Percentiles rank a stretch among this genome's conserved stretches.
Evolutionary conservation across 345 rosid species (phyloP).

Genomic region (Schrenkiella parvula): DNA sequence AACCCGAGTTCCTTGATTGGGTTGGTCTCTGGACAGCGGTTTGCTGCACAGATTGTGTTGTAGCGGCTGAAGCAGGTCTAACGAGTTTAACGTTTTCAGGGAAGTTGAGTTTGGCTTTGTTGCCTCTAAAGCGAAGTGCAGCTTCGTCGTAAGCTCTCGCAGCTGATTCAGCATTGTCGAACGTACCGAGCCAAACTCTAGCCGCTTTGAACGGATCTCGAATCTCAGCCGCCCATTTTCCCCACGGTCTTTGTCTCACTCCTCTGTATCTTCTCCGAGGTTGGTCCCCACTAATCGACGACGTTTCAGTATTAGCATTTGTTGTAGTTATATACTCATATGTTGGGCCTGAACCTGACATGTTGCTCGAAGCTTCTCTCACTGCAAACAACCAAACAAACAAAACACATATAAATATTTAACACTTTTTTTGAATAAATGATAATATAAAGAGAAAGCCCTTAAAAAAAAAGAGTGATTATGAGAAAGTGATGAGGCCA

Average conservation of each 20-base stretch:
- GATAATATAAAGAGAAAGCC: not conserved
- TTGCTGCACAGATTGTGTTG: constrained; percentile 15
- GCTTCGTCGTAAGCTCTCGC: constrained; percentile 91
- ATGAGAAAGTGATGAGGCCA: constrained; percentile 20
- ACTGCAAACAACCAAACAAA: constrained; percentile 16
- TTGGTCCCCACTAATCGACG: constrained; percentile 34
- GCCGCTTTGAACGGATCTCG: constrained; percentile 86
- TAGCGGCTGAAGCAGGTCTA: constrained; percentile 23
- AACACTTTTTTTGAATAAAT: constrained; percentile 1
- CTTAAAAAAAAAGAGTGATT: not conserved
- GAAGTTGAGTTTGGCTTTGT: constrained; percentile 93
- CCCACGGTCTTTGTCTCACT: constrained; percentile 93
- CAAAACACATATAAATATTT: not conserved
- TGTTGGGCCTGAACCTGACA: constrained; percentile 26
- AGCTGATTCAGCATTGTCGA: constrained; percentile 81
- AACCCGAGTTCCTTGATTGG: constrained; percentile 37
- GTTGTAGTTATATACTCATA: constrained; percentile 44
- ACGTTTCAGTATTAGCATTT: constrained; percentile 13
- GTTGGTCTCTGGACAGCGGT: constrained; percentile 14
- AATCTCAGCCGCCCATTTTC: constrained; percentile 96
- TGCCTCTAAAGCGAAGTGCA: constrained; percentile 79
- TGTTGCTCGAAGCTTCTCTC: constrained; percentile 28
- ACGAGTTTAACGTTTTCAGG: constrained; percentile 84
- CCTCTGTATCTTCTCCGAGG: constrained; percentile 73
- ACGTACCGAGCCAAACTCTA: constrained; percentile 92